Percentiles rank a stretch among this genome's conserved stretches.
phyloP scores from a whole-genome alignment of 2,329 filamentous ascomycete species.

The Aspergillus felis region DNA sequence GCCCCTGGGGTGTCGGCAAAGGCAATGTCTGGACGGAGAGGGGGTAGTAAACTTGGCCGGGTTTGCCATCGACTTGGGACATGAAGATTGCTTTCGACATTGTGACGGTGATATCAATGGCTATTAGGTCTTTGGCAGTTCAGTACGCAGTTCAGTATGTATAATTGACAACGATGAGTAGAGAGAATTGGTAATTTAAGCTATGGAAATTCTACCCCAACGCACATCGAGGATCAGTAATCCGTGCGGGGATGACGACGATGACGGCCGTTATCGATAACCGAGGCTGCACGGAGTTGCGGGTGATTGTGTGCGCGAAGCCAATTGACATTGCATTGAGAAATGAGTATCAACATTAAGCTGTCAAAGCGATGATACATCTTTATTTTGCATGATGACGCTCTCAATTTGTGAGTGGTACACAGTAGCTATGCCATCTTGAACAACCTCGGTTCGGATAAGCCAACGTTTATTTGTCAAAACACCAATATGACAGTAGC shows the following conservation, averaged over 20 bases:
- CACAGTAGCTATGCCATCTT: not conserved
- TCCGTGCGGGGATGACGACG: constrained; percentile 9
- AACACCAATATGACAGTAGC: not conserved
- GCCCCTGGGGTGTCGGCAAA: constrained; percentile 59
- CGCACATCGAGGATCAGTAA: not conserved
- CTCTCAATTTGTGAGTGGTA: too few relatives aligned
- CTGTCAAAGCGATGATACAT: not conserved
- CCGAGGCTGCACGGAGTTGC: not conserved
- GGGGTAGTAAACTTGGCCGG: constrained; percentile 64
- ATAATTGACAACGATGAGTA: not conserved
- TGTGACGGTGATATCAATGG: not conserved
- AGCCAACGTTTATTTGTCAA: not conserved
- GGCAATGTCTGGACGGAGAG: constrained; percentile 56
- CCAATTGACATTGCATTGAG: too few relatives aligned
- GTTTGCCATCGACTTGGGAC: constrained; percentile 57
- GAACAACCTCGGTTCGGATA: not conserved
- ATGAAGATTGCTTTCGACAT: constrained; percentile 47
- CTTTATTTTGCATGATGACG: not conserved
- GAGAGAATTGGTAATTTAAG: not conserved
- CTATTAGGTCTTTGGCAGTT: not conserved
- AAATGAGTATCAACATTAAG: too few relatives aligned
- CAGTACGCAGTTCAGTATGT: not conserved
- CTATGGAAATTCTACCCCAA: not conserved
- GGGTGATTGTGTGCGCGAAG: not conserved
- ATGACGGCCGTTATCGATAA: constrained; percentile 1